Percentiles rank a stretch among this genome's conserved stretches.
phyloP scores from a whole-genome alignment of 257 asterid genomes.

The Lycium barbarum region DNA sequence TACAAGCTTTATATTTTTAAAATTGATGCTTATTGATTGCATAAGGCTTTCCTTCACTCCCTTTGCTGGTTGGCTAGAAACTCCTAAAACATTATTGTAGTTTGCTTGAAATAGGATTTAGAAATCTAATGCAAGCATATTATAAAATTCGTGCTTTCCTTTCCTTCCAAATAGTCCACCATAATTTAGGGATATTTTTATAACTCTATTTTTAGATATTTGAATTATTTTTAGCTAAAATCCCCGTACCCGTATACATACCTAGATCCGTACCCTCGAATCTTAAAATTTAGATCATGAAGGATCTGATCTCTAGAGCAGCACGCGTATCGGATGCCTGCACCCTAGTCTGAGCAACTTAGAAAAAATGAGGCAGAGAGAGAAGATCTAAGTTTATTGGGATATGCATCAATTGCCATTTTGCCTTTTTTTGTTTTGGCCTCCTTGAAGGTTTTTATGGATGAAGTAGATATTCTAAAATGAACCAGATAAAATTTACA shows the following conservation, averaged over 20 bases:
- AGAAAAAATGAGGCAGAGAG: background rate
- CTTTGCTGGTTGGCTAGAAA: constrained; percentile 6
- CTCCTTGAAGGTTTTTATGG: background rate
- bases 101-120: background rate
- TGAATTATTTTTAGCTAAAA: too few relatives aligned
- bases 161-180: too few relatives aligned
- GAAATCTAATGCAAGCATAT: background rate
- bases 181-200: too few relatives aligned
- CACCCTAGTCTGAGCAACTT: too few relatives aligned
- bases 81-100: background rate
- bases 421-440: background rate
- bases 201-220: too few relatives aligned
- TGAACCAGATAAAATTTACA: background rate
- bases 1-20: background rate
- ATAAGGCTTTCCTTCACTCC: background rate
- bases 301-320: too few relatives aligned
- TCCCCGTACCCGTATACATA: too few relatives aligned
- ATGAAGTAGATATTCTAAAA: background rate
- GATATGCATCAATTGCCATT: background rate
- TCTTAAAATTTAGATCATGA: too few relatives aligned
- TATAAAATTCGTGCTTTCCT: too few relatives aligned
- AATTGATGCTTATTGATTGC: background rate
- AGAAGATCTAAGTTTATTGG: background rate
- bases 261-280: too few relatives aligned
- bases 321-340: too few relatives aligned